Conservation (phyloP, 495 filamentous ascomycete genomes). For the Aspergillus cristatus region DNA sequence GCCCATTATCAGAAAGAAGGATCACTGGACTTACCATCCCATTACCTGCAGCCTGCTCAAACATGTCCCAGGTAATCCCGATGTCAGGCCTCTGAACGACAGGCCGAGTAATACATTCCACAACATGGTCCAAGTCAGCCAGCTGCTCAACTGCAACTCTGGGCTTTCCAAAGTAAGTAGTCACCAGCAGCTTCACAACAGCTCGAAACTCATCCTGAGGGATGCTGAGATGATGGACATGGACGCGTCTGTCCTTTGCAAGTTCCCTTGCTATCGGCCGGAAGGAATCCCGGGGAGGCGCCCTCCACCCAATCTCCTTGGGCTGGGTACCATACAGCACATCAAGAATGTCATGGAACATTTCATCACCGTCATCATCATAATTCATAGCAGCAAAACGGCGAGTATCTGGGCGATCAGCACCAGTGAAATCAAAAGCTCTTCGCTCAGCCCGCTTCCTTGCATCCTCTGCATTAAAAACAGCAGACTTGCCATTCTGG, state of each 20-base stretch:
- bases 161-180: constrained; percentile 7
- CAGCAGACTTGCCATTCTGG: not conserved
- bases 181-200: constrained; percentile 11
- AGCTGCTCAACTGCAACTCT: not conserved
- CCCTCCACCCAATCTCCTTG: constrained; percentile 1
- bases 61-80: not conserved
- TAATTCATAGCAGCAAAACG: constrained; percentile 8
- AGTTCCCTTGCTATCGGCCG: constrained; percentile 14
- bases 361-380: constrained; percentile 20
- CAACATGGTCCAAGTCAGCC: constrained; percentile 9
- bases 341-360: constrained; percentile 20
- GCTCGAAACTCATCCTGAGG: constrained; percentile 9
- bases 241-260: constrained; percentile 5
- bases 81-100: not conserved
- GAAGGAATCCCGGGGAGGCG: constrained; percentile 10
- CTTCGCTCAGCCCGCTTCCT: not conserved
- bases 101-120: constrained; percentile 7
- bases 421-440: not conserved
- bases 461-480: not conserved
- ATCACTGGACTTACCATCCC: not conserved
- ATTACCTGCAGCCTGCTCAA: not conserved
- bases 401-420: not conserved
- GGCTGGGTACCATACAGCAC: constrained; percentile 17
- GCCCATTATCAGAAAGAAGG: not conserved
- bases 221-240: constrained; percentile 9